Percentiles rank a stretch among this genome's conserved stretches.
Conservation (phyloP, 495 filamentous ascomycete genomes). For the Penicillium taxi region DNA sequence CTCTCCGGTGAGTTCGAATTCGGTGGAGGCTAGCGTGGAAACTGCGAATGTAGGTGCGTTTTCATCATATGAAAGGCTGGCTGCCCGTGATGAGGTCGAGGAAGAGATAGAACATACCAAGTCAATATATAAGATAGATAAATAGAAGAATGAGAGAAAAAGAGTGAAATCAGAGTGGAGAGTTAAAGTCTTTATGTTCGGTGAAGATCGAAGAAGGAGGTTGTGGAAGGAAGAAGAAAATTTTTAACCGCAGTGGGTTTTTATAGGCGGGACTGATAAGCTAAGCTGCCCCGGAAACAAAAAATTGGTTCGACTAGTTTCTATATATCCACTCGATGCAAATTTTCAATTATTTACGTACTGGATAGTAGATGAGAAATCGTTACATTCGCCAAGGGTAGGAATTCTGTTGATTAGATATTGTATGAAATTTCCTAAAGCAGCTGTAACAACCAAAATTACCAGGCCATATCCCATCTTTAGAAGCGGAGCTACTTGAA, state of each 20-base stretch:
- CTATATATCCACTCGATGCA: slow-evolving; percentile 18
- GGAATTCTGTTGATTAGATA: too few species aligned
- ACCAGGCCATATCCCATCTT: too few species aligned
- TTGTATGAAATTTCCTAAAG: too few species aligned
- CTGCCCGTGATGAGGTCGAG: slow-evolving; percentile 15
- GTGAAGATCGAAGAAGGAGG: slow-evolving; percentile 8
- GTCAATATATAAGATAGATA: slow-evolving; percentile 18
- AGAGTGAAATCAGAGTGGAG: neutral
- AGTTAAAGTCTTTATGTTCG: neutral
- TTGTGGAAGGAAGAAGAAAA: slow-evolving; percentile 22
- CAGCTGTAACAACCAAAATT: too few species aligned
- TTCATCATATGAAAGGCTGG: slow-evolving; percentile 38
- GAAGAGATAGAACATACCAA: slow-evolving; percentile 8
- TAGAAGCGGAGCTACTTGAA: slow-evolving; percentile 27
- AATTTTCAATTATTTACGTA: neutral
- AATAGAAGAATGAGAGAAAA: slow-evolving; percentile 7
- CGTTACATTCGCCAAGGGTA: too few species aligned
- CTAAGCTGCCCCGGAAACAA: slow-evolving; percentile 30
- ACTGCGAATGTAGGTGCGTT: slow-evolving; percentile 48
- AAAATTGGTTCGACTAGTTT: slow-evolving; percentile 26
- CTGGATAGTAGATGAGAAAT: too few species aligned
- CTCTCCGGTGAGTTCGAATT: slow-evolving; percentile 42
- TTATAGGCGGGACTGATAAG: slow-evolving; percentile 27
- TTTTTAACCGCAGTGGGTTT: slow-evolving; percentile 19
- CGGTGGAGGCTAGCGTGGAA: slow-evolving; percentile 48